Evolutionary conservation across 129 eudicot genomes (phyloP).

Genomic region (Chrysanthemum lavandulifolium): DNA sequence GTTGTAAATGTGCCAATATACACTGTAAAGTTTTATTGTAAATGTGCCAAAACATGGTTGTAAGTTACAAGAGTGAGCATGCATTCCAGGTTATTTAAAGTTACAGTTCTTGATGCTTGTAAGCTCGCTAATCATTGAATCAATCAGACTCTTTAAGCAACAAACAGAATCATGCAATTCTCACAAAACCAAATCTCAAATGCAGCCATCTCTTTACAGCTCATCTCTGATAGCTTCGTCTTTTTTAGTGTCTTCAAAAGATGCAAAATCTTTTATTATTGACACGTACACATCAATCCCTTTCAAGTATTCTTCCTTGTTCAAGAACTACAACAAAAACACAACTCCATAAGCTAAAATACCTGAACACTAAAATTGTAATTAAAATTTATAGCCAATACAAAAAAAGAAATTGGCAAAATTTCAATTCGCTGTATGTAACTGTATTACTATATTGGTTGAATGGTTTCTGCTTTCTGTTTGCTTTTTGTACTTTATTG

Average conservation of each 20-base stretch:
- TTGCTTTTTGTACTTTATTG: background rate
- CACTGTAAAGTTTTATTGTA: background rate
- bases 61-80: background rate
- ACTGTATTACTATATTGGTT: background rate
- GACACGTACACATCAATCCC: slow-evolving; percentile 79
- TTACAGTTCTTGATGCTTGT: background rate
- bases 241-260: slow-evolving; percentile 43
- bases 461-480: background rate
- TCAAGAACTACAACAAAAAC: slow-evolving; percentile 63
- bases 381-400: background rate
- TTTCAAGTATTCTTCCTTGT: slow-evolving; percentile 78
- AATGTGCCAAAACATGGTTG: background rate
- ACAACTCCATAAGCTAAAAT: background rate
- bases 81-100: background rate
- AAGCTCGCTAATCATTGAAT: background rate
- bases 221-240: slow-evolving; percentile 55
- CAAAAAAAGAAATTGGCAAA: background rate
- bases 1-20: no score
- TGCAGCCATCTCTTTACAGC: slow-evolving; percentile 38
- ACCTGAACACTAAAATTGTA: background rate
- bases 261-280: slow-evolving; percentile 71
- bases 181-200: background rate
- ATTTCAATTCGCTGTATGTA: background rate
- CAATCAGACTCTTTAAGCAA: slow-evolving; percentile 5
- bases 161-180: background rate